Percentiles rank a stretch among this genome's conserved stretches.
Conservation (phyloP, 805 yeast genomes). For the Saccharomycopsis selenospora region DNA sequence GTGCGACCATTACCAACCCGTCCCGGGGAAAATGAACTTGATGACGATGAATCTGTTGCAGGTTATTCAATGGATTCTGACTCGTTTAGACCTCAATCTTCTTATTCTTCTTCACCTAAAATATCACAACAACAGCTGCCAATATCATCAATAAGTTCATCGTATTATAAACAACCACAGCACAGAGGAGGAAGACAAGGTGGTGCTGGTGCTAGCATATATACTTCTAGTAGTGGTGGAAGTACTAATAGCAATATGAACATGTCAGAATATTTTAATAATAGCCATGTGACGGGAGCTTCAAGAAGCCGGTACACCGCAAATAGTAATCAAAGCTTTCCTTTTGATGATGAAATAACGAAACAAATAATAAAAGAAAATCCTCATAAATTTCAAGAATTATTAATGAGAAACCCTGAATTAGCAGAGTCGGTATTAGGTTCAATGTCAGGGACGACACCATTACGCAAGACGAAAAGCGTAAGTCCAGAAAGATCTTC, state of each 20-base stretch:
- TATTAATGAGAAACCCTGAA: constrained; percentile 19
- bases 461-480: not conserved
- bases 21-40: constrained; percentile 10
- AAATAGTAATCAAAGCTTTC: not conserved
- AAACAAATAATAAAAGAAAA: constrained; percentile 16
- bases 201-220: not conserved
- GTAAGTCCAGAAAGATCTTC: not conserved
- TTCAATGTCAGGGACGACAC: not conserved
- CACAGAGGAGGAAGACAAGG: not conserved
- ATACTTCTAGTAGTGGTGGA: not conserved
- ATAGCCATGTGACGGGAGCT: not conserved
- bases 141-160: not conserved
- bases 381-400: constrained; percentile 16
- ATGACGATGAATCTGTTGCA: not conserved
- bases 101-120: not conserved
- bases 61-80: not conserved
- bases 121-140: not conserved
- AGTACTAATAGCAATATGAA: not conserved
- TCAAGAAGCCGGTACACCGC: not conserved
- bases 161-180: not conserved
- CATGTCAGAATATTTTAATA: not conserved
- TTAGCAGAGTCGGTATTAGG: constrained; percentile 11
- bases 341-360: constrained; percentile 11
- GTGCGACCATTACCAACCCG: constrained; percentile 18
- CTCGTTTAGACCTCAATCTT: constrained; percentile 1